Conservation (phyloP, 2,329 filamentous ascomycete species). For the Triangularia verruculosa region DNA sequence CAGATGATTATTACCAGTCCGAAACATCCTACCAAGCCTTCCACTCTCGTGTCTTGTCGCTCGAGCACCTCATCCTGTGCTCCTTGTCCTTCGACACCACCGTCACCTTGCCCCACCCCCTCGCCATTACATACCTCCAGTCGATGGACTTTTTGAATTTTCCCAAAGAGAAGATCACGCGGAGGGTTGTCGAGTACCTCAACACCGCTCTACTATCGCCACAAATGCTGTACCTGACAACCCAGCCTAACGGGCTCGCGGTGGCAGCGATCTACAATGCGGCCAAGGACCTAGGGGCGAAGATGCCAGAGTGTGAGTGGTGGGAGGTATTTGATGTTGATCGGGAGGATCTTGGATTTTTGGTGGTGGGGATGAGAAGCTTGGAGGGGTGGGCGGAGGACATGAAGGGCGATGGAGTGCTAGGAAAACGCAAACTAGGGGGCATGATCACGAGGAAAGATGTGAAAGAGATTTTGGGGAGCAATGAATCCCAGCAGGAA, state of each 20-base stretch:
- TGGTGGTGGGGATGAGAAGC: constrained; percentile 83
- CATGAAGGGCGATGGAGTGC: constrained; percentile 55
- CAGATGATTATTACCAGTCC: constrained; percentile 64
- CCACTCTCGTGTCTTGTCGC: constrained; percentile 62
- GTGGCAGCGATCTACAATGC: constrained; percentile 90
- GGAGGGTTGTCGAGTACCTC: constrained; percentile 70
- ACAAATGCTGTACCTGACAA: constrained; percentile 85
- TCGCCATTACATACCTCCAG: constrained; percentile 90
- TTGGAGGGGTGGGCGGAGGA: constrained; percentile 65
- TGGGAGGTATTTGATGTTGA: constrained; percentile 99
- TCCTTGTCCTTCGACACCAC: constrained; percentile 79
- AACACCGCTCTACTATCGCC: constrained; percentile 84
- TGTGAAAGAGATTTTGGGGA: constrained; percentile 33
- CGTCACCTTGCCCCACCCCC: constrained; percentile 78
- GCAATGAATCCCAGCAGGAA: background rate
- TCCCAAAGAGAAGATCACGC: constrained; percentile 53
- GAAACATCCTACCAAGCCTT: constrained; percentile 68
- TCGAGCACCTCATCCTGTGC: constrained; percentile 74
- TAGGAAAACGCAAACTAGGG: constrained; percentile 37
- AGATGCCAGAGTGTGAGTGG: constrained; percentile 82
- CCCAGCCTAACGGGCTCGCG: constrained; percentile 82
- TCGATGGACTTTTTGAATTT: constrained; percentile 65
- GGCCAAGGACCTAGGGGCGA: constrained; percentile 70
- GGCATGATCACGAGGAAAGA: constrained; percentile 55
- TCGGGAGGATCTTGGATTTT: constrained; percentile 86